A percentile compares a stretch with the other conserved stretches of the same genome.
phyloP scores from a whole-genome alignment of 495 filamentous ascomycete species.

The Sporormia fimetaria region DNA sequence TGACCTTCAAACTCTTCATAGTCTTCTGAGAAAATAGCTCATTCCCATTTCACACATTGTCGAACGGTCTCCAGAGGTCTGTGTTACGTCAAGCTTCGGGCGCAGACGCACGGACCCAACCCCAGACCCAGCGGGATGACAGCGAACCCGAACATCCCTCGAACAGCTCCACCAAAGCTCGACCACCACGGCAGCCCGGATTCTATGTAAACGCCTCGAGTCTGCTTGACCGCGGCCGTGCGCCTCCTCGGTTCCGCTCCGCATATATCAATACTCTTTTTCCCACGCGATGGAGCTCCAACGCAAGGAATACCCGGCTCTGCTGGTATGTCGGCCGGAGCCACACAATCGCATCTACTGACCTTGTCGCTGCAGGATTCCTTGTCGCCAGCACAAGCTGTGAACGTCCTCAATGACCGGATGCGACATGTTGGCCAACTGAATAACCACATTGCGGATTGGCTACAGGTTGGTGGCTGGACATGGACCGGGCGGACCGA shows the following conservation, averaged over 20 bases:
- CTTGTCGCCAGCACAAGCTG: constrained; percentile 76
- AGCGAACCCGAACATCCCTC: constrained; percentile 20
- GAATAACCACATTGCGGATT: constrained; percentile 90
- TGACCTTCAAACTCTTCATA: no score
- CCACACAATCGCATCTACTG: constrained; percentile 19
- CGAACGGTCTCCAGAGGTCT: no score
- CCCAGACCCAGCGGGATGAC: constrained; percentile 7
- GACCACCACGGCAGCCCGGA: neutral
- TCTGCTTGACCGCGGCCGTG: constrained; percentile 10
- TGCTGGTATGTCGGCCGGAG: constrained; percentile 61
- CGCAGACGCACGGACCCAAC: constrained; percentile 11
- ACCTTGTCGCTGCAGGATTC: constrained; percentile 46
- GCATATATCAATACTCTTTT: no score
- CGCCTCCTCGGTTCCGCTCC: constrained; percentile 6
- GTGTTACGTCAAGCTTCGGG: constrained; percentile 11
- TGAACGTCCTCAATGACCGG: constrained; percentile 73
- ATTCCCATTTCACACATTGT: no score
- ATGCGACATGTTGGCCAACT: constrained; percentile 74
- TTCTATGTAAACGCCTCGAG: constrained; percentile 21
- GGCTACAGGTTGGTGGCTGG: constrained; percentile 61
- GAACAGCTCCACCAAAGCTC: constrained; percentile 12
- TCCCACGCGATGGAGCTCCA: constrained; percentile 61
- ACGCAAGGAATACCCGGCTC: constrained; percentile 84
- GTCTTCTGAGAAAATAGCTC: no score
- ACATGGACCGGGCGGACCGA: neutral